These are phyloP conservation scores for Bryopsis sp. DNA, from an alignment of 139 green algal species.

Conservation along the genomic window DNA sequence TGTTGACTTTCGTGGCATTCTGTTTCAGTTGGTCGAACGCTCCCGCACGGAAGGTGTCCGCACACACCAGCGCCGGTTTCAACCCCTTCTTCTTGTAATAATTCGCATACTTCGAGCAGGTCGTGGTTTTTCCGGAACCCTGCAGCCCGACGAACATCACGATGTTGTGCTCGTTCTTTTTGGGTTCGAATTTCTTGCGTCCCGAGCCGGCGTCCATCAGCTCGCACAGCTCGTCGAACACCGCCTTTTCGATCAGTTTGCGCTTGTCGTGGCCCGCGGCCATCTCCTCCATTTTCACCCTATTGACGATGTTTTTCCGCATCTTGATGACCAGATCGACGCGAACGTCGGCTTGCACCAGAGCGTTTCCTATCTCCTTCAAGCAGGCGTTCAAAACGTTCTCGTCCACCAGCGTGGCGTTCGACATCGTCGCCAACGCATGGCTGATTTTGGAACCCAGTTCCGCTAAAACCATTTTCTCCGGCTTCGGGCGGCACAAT, in stretches of 20 bases:
- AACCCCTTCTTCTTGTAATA: conserved; percentile 94
- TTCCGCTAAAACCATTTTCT: conserved; percentile 93
- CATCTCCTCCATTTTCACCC: conserved; percentile 77
- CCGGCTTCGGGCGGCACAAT: too few relatives aligned
- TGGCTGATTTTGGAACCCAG: conserved; percentile 72
- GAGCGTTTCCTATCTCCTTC: conserved; percentile 89
- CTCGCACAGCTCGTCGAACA: conserved; percentile 81
- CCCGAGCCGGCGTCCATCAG: conserved; percentile 71
- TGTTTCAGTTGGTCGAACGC: conserved; percentile 98
- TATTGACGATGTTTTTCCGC: conserved; percentile 82
- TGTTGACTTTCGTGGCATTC: conserved; percentile 91
- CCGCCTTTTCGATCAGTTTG: conserved; percentile 86
- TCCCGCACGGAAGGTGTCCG: conserved; percentile 94
- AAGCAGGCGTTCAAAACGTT: conserved; percentile 79
- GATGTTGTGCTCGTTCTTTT: conserved; percentile 79
- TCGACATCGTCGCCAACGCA: conserved; percentile 68
- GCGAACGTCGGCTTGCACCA: conserved; percentile 88
- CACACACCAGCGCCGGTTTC: conserved; percentile 94
- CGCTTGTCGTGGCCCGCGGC: conserved; percentile 89
- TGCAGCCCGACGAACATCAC: conserved; percentile 98
- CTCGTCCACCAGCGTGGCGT: conserved; percentile 79
- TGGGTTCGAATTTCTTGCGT: conserved; percentile 39
- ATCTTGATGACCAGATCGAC: conserved; percentile 69
- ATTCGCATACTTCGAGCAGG: conserved; percentile 95
- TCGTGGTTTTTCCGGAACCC: conserved; percentile 95